These are phyloP conservation scores for Zymoseptoria tritici DNA, from an alignment of 2,329 filamentous ascomycete genomes.

Conservation along the genomic window DNA sequence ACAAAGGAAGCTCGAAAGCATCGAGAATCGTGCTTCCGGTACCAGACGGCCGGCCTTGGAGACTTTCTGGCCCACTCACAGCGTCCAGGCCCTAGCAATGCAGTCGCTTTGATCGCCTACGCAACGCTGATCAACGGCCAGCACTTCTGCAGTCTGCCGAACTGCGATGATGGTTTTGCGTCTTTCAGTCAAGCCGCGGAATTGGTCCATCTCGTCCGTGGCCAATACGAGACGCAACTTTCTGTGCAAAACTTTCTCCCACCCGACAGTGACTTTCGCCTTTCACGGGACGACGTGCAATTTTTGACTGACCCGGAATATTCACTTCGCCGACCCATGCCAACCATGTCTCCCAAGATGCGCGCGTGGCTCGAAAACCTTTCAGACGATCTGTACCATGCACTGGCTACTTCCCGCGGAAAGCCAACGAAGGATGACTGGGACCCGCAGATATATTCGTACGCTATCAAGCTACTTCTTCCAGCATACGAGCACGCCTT, in stretches of 20 bases:
- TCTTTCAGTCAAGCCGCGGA: neutral
- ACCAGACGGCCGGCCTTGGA: conserved; percentile 4
- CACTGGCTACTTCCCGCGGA: neutral
- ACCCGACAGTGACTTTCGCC: conserved; percentile 8
- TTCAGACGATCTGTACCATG: neutral
- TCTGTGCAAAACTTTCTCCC: conserved; percentile 7
- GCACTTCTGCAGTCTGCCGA: conserved; percentile 2
- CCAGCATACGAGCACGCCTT: conserved; percentile 8
- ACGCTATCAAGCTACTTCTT: conserved; percentile 6
- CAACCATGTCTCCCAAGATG: conserved; percentile 3
- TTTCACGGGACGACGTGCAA: conserved; percentile 3
- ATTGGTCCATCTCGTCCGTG: conserved; percentile 8
- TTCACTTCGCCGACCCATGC: neutral
- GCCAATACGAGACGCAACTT: conserved; percentile 3
- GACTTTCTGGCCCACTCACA: conserved; percentile 7
- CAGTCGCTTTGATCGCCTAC: conserved; percentile 9
- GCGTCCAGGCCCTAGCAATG: conserved; percentile 6
- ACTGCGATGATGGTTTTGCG: conserved; percentile 1
- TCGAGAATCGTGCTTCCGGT: conserved; percentile 5
- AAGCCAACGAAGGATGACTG: neutral
- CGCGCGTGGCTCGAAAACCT: conserved; percentile 2
- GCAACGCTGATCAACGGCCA: conserved; percentile 5
- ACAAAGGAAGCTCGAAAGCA: conserved; percentile 2
- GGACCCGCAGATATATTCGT: conserved; percentile 5
- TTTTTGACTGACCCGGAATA: conserved; percentile 4